Percentiles rank a stretch among this genome's conserved stretches.
Evolutionary conservation across 2,329 filamentous ascomycete species (phyloP).

Genomic region (Calonectria multiphialidica): DNA sequence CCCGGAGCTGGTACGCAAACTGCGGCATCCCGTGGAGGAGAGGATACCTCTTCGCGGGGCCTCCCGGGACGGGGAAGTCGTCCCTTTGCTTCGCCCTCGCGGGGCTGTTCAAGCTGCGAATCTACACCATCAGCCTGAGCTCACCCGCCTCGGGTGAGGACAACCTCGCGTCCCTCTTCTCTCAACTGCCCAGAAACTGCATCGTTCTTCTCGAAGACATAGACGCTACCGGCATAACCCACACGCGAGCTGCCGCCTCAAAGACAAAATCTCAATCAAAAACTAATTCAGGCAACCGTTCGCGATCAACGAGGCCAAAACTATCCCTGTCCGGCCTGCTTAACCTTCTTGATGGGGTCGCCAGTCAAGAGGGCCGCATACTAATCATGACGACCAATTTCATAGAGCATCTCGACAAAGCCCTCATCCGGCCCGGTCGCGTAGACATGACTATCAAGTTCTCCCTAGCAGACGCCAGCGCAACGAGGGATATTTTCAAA

Average conservation of each 20-base stretch:
- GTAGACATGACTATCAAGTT: constrained; percentile 69
- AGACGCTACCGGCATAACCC: background rate
- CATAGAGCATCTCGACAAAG: constrained; percentile 36
- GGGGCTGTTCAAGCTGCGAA: background rate
- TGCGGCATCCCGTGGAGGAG: background rate
- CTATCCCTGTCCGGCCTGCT: background rate
- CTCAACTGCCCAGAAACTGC: background rate
- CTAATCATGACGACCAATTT: constrained; percentile 45
- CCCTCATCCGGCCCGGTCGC: constrained; percentile 52
- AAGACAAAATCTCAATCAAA: background rate
- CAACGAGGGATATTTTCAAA: constrained; percentile 15
- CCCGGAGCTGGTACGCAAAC: background rate
- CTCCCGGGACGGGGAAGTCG: background rate
- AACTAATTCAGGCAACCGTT: background rate
- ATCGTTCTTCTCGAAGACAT: background rate
- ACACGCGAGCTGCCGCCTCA: background rate
- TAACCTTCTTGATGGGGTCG: constrained; percentile 31
- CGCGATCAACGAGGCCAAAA: background rate
- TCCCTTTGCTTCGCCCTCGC: background rate
- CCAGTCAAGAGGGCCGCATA: constrained; percentile 34
- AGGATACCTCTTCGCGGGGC: background rate
- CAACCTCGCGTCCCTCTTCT: background rate
- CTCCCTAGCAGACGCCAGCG: constrained; percentile 11
- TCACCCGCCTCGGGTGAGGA: background rate
- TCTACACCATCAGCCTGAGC: background rate